Base-by-base conservation (phyloP, 257 asterid species). In the Solanum ahanhuiri region DNA sequence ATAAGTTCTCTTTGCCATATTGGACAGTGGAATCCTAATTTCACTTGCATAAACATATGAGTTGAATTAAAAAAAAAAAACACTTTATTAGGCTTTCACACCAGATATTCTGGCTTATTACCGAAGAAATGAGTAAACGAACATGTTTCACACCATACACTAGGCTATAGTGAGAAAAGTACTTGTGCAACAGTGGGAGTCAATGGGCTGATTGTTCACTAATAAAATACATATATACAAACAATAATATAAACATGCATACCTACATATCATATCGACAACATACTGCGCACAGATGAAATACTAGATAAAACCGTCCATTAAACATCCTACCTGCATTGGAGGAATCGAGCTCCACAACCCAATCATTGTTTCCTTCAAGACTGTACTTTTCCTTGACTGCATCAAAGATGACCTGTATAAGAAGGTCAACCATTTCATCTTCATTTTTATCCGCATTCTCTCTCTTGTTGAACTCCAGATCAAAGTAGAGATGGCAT, bases 401-500 rank as follows among this genome's bases (percentile, higher is more conserved):
- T 5, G 96, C 93, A 84, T 93, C 97, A 88, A 93, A 96, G 57
- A 92, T 89, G 83, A 94, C 92, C 82, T 71, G 81, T 63, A 95
- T 90, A 81, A 96, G 92, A 87, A 96, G 95, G 91, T 94, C 98
- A 88, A 96, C 99, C 99, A 96, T 95, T 89, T 95, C 98, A 90
- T 95, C 98, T 89, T 95, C 98, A 87, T 94, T 89, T 88, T 87
- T 94, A 51, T 85, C 91, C 22, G 86, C 79, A 92, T 96, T 96
- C 75, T 88, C 97, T 90, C 76, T 89, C 91, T 89, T 95, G 86
- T 86, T 89, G 90, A 93, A 96, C 94, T 96, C 99, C 94, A 96
- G 91, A 91, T 96, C 99, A 88, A 96, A 96, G 90, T 96, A 96
- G 83, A 96, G 95, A 91, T 96, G 99, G 91, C 99, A 96, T 73